Conservation (phyloP, 1,284 basidiomycete genomes). For the Irpex rosettiformis region DNA sequence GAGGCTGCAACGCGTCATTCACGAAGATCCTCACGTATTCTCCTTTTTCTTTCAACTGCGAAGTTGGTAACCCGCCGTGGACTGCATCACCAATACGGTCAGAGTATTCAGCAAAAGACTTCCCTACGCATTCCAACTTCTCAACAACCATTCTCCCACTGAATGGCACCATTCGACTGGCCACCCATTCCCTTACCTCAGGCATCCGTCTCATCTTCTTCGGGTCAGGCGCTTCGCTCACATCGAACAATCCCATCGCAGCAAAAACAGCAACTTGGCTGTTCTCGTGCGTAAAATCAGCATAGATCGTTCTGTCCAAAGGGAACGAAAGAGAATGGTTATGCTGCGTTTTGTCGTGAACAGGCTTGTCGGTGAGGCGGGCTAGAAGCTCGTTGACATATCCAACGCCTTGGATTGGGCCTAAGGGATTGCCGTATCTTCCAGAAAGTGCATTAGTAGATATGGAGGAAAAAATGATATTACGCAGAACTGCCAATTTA, state of each 20-base stretch:
- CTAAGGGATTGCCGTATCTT: conserved; percentile 64
- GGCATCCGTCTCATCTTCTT: conserved; percentile 25
- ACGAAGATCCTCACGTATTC: conserved; percentile 34
- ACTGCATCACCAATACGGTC: too few relatives aligned
- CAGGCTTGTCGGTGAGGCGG: conserved; percentile 58
- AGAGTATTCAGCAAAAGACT: too few relatives aligned
- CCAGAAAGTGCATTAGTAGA: neutral
- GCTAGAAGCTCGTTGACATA: conserved; percentile 83
- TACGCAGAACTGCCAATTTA: too few relatives aligned
- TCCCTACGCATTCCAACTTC: conserved; percentile 50
- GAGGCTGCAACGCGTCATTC: conserved; percentile 63
- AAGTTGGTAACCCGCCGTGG: too few relatives aligned
- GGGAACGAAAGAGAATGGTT: conserved; percentile 83
- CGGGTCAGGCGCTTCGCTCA: conserved; percentile 38
- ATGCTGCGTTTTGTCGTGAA: conserved; percentile 63
- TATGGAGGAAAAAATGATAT: neutral
- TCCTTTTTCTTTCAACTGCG: neutral
- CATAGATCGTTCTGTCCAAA: conserved; percentile 57
- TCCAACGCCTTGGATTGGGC: conserved; percentile 74
- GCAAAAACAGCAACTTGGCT: conserved; percentile 73
- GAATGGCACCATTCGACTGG: conserved; percentile 62
- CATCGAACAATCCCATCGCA: conserved; percentile 66
- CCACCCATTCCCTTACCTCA: conserved; percentile 49
- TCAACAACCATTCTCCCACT: conserved; percentile 62
- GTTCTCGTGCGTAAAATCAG: conserved; percentile 83